Conservation (phyloP, 108 stramenopile species). For the Cyclotella cryptica region DNA sequence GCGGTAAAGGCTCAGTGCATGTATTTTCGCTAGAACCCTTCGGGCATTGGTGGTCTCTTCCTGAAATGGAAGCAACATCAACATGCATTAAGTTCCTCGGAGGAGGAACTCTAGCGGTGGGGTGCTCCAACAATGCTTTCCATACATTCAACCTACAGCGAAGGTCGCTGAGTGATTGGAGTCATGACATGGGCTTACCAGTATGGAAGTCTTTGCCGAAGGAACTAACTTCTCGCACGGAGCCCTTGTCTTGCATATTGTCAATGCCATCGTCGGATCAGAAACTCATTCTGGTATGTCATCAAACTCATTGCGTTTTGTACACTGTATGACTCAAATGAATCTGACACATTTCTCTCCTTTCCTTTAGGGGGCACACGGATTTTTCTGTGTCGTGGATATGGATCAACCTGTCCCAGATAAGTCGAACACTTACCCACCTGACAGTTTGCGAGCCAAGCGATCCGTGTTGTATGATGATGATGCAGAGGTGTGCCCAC, state of each 20-base stretch:
- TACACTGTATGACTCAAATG: neutral
- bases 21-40: constrained; percentile 55
- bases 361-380: constrained; percentile 70
- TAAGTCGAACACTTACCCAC: constrained; percentile 65
- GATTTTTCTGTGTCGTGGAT: constrained; percentile 77
- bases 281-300: constrained; percentile 79
- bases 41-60: constrained; percentile 80
- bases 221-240: constrained; percentile 63
- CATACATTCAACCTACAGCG: constrained; percentile 70
- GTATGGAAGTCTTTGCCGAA: constrained; percentile 58
- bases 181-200: constrained; percentile 72
- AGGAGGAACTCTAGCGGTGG: constrained; percentile 66
- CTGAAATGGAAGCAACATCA: constrained; percentile 61
- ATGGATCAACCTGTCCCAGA: constrained; percentile 64
- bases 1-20: constrained; percentile 57
- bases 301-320: constrained; percentile 19
- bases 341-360: constrained; percentile 13
- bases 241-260: constrained; percentile 63
- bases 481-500: constrained; percentile 9
- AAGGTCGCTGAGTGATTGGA: constrained; percentile 69
- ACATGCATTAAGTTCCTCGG: constrained; percentile 68
- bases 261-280: constrained; percentile 54
- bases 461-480: constrained; percentile 29
- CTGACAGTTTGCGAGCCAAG: constrained; percentile 61
- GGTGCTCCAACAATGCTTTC: constrained; percentile 64